Evolutionary conservation across 1,284 basidiomycete species (phyloP).

Genomic region (Ustilago curta): DNA sequence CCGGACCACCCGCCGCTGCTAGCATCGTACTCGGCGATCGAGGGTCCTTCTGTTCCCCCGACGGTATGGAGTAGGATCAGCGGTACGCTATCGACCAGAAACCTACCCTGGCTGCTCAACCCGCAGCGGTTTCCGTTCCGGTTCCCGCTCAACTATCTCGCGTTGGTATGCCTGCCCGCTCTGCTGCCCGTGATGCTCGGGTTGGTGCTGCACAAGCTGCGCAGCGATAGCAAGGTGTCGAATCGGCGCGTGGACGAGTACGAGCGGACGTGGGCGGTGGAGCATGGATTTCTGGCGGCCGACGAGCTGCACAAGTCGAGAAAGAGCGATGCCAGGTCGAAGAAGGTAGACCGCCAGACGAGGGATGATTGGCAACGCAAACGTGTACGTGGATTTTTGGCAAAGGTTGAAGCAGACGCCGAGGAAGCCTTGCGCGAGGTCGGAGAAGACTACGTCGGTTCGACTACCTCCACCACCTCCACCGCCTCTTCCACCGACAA

Average conservation of each 20-base stretch:
- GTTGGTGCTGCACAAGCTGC: slow-evolving; percentile 44
- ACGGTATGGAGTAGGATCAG: neutral
- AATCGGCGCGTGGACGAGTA: slow-evolving; percentile 35
- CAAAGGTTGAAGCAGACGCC: slow-evolving; percentile 20
- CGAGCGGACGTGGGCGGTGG: slow-evolving; percentile 33
- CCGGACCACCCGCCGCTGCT: slow-evolving; percentile 24
- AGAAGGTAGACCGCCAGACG: slow-evolving; percentile 13
- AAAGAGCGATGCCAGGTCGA: slow-evolving; percentile 5
- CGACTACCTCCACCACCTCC: neutral
- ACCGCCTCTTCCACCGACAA: neutral
- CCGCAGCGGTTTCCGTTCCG: slow-evolving; percentile 46
- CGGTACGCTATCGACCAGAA: slow-evolving; percentile 8
- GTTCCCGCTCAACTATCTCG: slow-evolving; percentile 59
- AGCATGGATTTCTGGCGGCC: slow-evolving; percentile 24
- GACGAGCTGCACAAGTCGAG: neutral
- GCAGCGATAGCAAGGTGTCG: slow-evolving; percentile 13
- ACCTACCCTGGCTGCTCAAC: slow-evolving; percentile 56
- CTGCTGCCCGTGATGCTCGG: slow-evolving; percentile 48
- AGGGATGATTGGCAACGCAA: slow-evolving; percentile 12
- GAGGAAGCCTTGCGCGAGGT: slow-evolving; percentile 34
- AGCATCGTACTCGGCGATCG: slow-evolving; percentile 8
- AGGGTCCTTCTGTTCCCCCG: neutral
- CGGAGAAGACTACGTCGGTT: slow-evolving; percentile 26
- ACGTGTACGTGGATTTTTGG: slow-evolving; percentile 16
- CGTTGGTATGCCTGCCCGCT: slow-evolving; percentile 44